Evolutionary conservation across 768 basidiomycete genomes (phyloP), one percentile per base, ranked within the genome.

Genomic region (Leccinum truebloodii): DNA sequence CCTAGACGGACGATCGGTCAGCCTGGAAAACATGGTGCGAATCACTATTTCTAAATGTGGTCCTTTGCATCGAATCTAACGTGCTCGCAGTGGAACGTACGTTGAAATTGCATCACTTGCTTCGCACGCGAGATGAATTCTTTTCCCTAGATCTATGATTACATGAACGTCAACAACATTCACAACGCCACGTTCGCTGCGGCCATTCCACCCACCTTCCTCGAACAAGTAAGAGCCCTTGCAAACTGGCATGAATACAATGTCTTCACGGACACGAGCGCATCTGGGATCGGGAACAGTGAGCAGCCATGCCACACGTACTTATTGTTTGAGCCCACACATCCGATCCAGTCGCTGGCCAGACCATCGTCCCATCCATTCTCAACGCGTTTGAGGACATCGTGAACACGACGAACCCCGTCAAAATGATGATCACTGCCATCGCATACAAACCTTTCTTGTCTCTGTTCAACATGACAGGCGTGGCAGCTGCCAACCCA

Each of bases 401-500:
- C 71, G 74, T 75, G 8, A 80, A 85, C 63, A 49, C 72, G 3
- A 75, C 78, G 3, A 78, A 84, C 60, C 81, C 86, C 0, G 65
- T 86, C 58, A 86, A 86, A 69, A 67, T 93, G 46, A 72, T 79
- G 26, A 83, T 87, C 63, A 77, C 83, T 34, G 84, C 84, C 10
- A 78, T 87, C 54, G 80, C 89, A 0, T 92, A 92, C 78, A 91
- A 92, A 72, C 90, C 90, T 0, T 88, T 92, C 76, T 60, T 90
- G 34, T 87, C 86, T 9, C 72, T 92, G 50, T 92, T 92, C 78
- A 88, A 89, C 73, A 86, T 92, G 84, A 89, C 87, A 0, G 80
- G 83, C 2, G 79, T 81, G 26, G 80, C 81, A 10, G 69, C 78
- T 18, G 73, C 77, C 50, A 78, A 82, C 58, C 81, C 83, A 0